Base-by-base conservation (phyloP, 345 rosid species). In the Hibiscus trionum region DNA sequence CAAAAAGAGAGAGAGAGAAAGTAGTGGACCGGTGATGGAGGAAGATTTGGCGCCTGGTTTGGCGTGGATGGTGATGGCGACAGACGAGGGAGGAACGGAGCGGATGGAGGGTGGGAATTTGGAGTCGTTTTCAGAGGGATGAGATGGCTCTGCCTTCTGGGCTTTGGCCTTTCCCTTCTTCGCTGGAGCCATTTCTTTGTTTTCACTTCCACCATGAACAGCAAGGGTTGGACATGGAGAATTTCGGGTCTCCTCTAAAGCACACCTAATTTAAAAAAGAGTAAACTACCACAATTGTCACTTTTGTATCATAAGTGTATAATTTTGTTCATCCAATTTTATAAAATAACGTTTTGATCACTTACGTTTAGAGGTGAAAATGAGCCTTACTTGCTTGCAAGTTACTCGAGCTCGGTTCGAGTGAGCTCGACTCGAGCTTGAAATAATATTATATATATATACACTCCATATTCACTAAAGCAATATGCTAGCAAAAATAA, bases 21-120 rank as follows among this genome's bases (percentile, higher is more conserved):
- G 17, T 62, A 16, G 14, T 16, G 11, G 56, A 95, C 99, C 96
- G 0, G 99, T 90, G 83, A 95, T 80, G 77, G 93, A 87, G 77
- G 97, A 85, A 16, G 87, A 84, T 80, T 95, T 92, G 80, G 96
- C 85, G 78, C 97, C 96, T 46, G 99, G 97, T 82, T 95, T 95
- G 66, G 97, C 97, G 85, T 95, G 97, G 74, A 92, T 86, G 84
- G 95, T 84, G 84, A 94, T 88, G 66, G 93, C 90, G 14, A 92
- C 96, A 44, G 97, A 88, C 27, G 93, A 89, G 63, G 97, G 93
- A 59, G 89, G 66, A 63, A 91, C 58, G 3, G 68, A 72, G 12
- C 93, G 88, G 5, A 94, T 68, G 71, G 92, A 94, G 3, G 93
- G 70, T 26, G 98, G 95, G 80, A 75, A 85, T 15, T 78, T 77